Percentiles rank a stretch among this genome's conserved stretches.
Evolutionary conservation across 176 grass and related monocot species (phyloP).

Genomic region (Hyparrhenia diplandra): DNA sequence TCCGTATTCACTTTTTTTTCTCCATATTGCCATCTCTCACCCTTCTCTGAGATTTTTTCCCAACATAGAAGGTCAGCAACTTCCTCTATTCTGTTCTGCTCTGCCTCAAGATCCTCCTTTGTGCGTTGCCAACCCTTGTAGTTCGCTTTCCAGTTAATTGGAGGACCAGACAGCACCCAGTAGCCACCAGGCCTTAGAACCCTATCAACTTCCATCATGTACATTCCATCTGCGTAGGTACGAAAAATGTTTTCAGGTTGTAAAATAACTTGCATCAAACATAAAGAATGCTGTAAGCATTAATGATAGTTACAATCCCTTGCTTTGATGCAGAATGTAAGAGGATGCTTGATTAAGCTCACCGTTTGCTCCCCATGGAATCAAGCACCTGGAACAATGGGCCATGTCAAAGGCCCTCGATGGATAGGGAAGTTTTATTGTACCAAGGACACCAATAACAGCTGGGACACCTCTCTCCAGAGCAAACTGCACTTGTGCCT

Average conservation of each 20-base stretch:
- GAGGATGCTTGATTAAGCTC: slow-evolving; percentile 17
- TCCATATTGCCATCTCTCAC: slow-evolving; percentile 90
- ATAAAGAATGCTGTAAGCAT: not conserved
- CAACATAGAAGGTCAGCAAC: slow-evolving; percentile 77
- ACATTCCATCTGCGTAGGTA: slow-evolving; percentile 65
- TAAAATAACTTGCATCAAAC: not conserved
- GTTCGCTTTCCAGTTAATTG: slow-evolving; percentile 80
- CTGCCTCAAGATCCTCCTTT: slow-evolving; percentile 74
- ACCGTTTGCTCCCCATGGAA: slow-evolving; percentile 89
- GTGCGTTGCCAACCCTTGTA: slow-evolving; percentile 86
- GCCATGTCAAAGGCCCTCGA: slow-evolving; percentile 97
- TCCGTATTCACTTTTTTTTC: slow-evolving; percentile 71
- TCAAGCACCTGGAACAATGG: slow-evolving; percentile 95
- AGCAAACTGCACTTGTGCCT: slow-evolving; percentile 96
- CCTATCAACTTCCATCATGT: slow-evolving; percentile 96
- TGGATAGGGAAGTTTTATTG: slow-evolving; percentile 88
- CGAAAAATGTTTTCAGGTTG: not conserved
- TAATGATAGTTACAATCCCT: not conserved
- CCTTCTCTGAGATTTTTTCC: slow-evolving; percentile 86
- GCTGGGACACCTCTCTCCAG: slow-evolving; percentile 92
- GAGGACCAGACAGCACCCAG: slow-evolving; percentile 92
- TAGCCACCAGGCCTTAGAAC: slow-evolving; percentile 95
- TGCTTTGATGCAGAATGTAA: slow-evolving; percentile 8
- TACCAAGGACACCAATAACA: slow-evolving; percentile 85
- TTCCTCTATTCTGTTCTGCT: slow-evolving; percentile 91